These are phyloP conservation scores for Xylariaceae sp. DNA, from an alignment of 2,329 filamentous ascomycete species.

Conservation along the genomic window DNA sequence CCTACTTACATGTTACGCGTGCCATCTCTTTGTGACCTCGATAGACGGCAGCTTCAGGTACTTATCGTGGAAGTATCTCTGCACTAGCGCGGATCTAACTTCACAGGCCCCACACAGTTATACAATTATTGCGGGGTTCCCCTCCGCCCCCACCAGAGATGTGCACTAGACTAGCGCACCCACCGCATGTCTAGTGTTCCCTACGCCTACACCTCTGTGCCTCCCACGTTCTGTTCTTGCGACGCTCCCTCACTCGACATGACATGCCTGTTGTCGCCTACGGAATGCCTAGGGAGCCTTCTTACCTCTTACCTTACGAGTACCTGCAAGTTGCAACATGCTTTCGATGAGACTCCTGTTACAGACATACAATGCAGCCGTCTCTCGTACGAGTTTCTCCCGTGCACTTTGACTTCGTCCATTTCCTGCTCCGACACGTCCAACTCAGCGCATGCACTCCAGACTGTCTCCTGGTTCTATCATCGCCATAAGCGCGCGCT, in stretches of 20 bases:
- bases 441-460: neutral
- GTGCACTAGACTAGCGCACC: neutral
- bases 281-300: neutral
- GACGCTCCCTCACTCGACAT: neutral
- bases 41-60: no score
- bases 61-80: no score
- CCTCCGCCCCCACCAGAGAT: neutral
- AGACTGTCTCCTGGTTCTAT: neutral
- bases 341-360: neutral
- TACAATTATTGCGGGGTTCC: neutral
- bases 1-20: no score
- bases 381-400: neutral
- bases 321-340: neutral
- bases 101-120: neutral
- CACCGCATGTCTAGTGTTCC: neutral
- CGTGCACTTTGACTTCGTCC: conserved; percentile 1
- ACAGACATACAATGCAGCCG: neutral
- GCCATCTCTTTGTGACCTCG: no score
- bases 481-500: no score
- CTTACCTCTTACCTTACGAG: no score
- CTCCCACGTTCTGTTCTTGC: neutral
- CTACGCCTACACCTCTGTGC: neutral
- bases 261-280: neutral
- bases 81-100: no score
- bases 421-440: conserved; percentile 1